Base-by-base conservation (phyloP, 164 flowering plant species). In the Chimonanthus praecox region DNA sequence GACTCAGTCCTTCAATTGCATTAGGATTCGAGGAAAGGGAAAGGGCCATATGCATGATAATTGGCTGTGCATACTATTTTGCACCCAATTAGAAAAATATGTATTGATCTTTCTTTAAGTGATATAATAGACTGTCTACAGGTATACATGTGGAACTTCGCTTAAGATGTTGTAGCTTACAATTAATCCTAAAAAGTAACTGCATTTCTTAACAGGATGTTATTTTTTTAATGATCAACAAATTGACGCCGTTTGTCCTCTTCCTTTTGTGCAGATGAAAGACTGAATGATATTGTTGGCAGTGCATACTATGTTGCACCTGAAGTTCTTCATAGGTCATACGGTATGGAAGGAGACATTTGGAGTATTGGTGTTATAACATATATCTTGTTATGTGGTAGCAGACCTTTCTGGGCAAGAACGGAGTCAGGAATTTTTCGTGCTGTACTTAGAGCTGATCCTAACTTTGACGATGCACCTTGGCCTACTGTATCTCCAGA, bases 241-340 rank as follows among this genome's bases (percentile, higher is more conserved):
- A 33, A 33, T 33, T 33, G 33, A 33, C 2, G 33, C 33, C 33
- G 33, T 20, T 45, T 70, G 72, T n/a, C 50, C 63, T n/a, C 48
- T 2, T 7, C 69, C 48, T 77, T 64, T 69, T 62, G 49, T 76
- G 78, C 92, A 95, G 98, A 95, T 64, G 97, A 88, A 83, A 89
- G 98, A 75, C 88, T 93, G 21, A 95, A 95, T 78, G 99, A 95
- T 81, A 93, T 95, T 72, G 98, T 95, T 79, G 98, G 99, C 79
- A 95, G 99, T 81, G 99, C 99, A 70, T 95, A 92, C 82, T 93
- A 95, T 82, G 99, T 95, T 73, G 99, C 99, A 45, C 99, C 99
- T 61, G 97, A 95, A 84, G 99, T 95, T 61, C 92, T 95, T 18
- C 98, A 95, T 78, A 84, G 99, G 76, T 95, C 97, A 11, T 95